A percentile compares a stretch with the other conserved stretches of the same genome.
Conservation (phyloP, 2,329 filamentous ascomycete genomes). For the Teratosphaeria nubilosa region DNA sequence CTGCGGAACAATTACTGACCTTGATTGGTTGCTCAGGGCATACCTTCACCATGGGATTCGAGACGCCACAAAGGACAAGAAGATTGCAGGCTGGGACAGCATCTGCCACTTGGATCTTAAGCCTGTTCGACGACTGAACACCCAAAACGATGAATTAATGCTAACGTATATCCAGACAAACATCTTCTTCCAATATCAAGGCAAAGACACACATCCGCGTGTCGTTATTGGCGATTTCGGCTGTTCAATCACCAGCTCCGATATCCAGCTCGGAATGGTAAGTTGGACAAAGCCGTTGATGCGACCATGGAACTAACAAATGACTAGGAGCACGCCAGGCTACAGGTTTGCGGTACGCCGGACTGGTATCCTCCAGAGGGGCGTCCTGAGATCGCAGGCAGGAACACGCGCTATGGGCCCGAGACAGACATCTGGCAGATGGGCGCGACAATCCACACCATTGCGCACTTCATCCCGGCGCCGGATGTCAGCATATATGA, state of each 20-base stretch:
- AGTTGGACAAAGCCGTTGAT: background rate
- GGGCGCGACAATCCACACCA: conserved; percentile 4
- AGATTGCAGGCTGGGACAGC: conserved; percentile 6
- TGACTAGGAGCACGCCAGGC: background rate
- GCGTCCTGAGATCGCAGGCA: background rate
- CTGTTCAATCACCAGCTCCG: conserved; percentile 5
- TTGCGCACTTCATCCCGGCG: too few relatives aligned
- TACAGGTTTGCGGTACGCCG: conserved; percentile 5
- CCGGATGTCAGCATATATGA: too few relatives aligned
- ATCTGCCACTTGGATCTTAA: conserved; percentile 13
- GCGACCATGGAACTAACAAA: background rate
- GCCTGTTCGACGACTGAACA: conserved; percentile 5
- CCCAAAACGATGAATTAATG: too few relatives aligned
- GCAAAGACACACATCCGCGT: conserved; percentile 2
- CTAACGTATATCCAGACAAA: too few relatives aligned
- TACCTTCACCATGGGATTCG: conserved; percentile 24
- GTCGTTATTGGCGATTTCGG: conserved; percentile 14
- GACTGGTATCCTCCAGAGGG: conserved; percentile 13
- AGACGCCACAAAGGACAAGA: background rate
- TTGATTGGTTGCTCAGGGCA: background rate
- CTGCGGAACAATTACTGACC: background rate
- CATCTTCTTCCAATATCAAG: background rate
- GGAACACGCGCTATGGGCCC: conserved; percentile 4
- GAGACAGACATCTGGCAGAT: conserved; percentile 14
- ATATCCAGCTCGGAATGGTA: conserved; percentile 5